Conservation (phyloP, 768 basidiomycete species). For the Kwoniella bestiolae region DNA sequence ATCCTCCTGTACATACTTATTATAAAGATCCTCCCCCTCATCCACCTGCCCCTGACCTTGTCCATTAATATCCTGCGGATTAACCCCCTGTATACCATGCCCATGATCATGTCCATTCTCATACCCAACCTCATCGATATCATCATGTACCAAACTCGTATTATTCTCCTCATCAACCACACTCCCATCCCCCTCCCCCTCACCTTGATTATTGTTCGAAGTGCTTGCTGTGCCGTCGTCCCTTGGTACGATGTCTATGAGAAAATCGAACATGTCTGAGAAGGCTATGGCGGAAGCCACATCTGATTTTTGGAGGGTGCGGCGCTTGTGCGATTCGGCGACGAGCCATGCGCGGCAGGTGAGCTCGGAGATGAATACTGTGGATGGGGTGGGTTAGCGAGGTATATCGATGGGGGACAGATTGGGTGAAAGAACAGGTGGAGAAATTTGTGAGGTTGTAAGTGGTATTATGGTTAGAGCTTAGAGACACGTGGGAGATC, state of each 20-base stretch:
- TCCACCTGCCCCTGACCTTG: neutral
- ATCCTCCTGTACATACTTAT: constrained; percentile 19
- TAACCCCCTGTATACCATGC: neutral
- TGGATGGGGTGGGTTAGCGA: neutral
- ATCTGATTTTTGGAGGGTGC: constrained; percentile 91
- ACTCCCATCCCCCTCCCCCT: neutral
- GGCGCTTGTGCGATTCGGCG: constrained; percentile 91
- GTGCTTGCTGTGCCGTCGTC: constrained; percentile 63
- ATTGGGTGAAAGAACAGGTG: too few relatives aligned
- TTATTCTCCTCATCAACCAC: neutral
- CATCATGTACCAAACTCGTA: neutral
- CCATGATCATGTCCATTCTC: neutral
- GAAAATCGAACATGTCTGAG: constrained; percentile 95
- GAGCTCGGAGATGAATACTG: constrained; percentile 97
- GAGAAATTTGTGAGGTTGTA: too few relatives aligned
- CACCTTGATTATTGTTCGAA: neutral
- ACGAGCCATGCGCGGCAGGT: constrained; percentile 94
- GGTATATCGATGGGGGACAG: neutral
- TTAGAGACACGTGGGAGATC: neutral
- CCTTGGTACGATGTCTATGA: constrained; percentile 92
- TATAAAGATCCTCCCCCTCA: constrained; percentile 17
- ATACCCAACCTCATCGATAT: neutral
- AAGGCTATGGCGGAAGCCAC: constrained; percentile 90
- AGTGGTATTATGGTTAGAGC: neutral
- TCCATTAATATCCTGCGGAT: neutral